These are phyloP conservation scores for Acarospora socialis DNA, from an alignment of 2,329 filamentous ascomycete species.

Conservation along the genomic window DNA sequence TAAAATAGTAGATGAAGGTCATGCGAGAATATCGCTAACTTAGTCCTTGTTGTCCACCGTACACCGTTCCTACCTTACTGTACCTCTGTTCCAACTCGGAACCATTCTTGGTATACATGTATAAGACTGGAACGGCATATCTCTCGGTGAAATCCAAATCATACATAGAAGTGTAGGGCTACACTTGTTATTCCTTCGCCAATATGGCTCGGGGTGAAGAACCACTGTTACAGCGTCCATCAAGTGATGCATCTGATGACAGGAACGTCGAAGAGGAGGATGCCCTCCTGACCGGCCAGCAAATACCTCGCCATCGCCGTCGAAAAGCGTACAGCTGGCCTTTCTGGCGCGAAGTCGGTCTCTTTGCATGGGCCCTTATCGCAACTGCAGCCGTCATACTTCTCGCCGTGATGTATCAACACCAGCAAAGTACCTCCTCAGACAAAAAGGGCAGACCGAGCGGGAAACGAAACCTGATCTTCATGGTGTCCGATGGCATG, in stretches of 20 bases:
- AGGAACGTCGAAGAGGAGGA: constrained; percentile 47
- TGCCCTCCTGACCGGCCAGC: constrained; percentile 44
- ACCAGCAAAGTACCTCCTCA: constrained; percentile 35
- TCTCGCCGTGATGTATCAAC: constrained; percentile 68
- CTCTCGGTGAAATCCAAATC: no score
- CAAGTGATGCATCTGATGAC: constrained; percentile 42
- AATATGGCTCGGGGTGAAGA: constrained; percentile 31
- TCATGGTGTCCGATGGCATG: constrained; percentile 99
- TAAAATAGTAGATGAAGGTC: no score
- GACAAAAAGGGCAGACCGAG: constrained; percentile 28
- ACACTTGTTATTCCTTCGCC: no score
- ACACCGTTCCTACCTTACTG: no score
- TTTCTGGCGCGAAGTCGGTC: constrained; percentile 56
- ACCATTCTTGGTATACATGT: no score
- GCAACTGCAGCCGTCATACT: constrained; percentile 68
- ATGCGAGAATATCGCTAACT: no score
- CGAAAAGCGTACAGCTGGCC: constrained; percentile 31
- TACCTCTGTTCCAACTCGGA: no score
- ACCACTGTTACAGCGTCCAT: constrained; percentile 40
- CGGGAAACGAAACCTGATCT: constrained; percentile 83
- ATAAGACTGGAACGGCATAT: no score
- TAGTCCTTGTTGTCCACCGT: no score
- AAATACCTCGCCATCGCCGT: constrained; percentile 17
- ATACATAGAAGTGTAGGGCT: no score
- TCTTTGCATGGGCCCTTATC: constrained; percentile 71